Evolutionary conservation across 2,329 filamentous ascomycete genomes (phyloP), one percentile per base, ranked within the genome.

Genomic region (Dothideomycetes sp.): DNA sequence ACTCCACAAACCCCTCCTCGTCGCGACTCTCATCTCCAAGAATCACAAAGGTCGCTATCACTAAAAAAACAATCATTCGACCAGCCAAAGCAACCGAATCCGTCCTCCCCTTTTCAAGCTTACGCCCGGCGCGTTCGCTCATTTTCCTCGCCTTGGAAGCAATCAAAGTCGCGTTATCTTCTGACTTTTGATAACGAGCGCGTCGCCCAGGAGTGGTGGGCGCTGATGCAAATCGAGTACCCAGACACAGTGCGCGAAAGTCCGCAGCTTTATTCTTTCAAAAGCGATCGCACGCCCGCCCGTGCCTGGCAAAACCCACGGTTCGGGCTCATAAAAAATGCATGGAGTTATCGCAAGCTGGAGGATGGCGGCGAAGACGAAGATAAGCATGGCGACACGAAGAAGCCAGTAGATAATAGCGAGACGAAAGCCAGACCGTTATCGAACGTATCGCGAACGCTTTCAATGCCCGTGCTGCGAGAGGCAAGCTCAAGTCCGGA

Each of bases 181-280:
- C 47, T 57, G 29, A 57, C 54, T 11, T 58, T 58, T 36, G 53
- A 52, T 30, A 50, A 50, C 9, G 51, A 51, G 37, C 41, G 43
- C 4, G 44, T 51, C 33, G 54, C 54, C 15, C 50, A 53, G 42
- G 51, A 58, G 38, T 58, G 55, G 55, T 58, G 53, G 53, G 40
- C 42, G 2, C 44, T 55, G 16, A 45, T 57, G 10, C 52, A 56
- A 39, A 41, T 47, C 3, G 44, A 55, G 41, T 58, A 54, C 41
- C 47, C 50, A 8, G 51, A 49, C 5, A 44, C 45, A 12, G 43
- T 49, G 24, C 49, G 55, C 19, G 54, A 54, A 11, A 51, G 49
- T 16, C 47, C 51, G 4, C 55, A 56, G 34, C 49, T 57, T 10
- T 57, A 57, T 47, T 53, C 49, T 17, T 57, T 56, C 48, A 47